Evolutionary conservation across 176 grass and related monocot genomes (phyloP).

Genomic region (Leersia perrieri): DNA sequence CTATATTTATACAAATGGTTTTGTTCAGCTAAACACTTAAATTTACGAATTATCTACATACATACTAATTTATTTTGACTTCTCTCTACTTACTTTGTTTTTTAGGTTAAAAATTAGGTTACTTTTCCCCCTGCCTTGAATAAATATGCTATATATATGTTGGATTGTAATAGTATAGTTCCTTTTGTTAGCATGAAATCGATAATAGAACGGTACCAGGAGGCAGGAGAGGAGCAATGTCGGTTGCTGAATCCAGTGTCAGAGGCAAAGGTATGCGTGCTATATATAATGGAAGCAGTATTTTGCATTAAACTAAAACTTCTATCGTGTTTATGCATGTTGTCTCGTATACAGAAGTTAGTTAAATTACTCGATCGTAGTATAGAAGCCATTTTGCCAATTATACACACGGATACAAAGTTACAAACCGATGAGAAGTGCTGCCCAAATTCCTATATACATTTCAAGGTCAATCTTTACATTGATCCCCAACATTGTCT

Average conservation of each 20-base stretch:
- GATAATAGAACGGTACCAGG: slow-evolving; percentile 31
- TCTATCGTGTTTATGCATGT: background rate
- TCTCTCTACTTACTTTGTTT: background rate
- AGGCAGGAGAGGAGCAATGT: slow-evolving; percentile 16
- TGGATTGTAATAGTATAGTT: background rate
- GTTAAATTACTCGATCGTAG: background rate
- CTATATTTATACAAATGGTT: background rate
- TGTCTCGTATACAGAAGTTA: background rate
- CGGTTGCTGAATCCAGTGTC: slow-evolving; percentile 26
- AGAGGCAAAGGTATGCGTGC: slow-evolving; percentile 30
- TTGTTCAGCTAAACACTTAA: background rate
- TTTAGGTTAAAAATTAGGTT: background rate
- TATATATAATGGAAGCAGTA: background rate
- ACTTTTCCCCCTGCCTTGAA: no score
- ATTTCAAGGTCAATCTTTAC: background rate
- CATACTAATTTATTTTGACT: background rate
- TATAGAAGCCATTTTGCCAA: background rate
- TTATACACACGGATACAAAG: no score
- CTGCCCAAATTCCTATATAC: background rate
- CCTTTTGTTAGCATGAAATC: slow-evolving; percentile 30
- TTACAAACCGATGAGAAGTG: no score
- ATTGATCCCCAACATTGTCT: background rate
- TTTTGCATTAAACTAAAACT: background rate
- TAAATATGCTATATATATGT: background rate
- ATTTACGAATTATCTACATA: background rate